Conservation (phyloP, 1,139 yeast genomes). For the Pichia cactophila region DNA sequence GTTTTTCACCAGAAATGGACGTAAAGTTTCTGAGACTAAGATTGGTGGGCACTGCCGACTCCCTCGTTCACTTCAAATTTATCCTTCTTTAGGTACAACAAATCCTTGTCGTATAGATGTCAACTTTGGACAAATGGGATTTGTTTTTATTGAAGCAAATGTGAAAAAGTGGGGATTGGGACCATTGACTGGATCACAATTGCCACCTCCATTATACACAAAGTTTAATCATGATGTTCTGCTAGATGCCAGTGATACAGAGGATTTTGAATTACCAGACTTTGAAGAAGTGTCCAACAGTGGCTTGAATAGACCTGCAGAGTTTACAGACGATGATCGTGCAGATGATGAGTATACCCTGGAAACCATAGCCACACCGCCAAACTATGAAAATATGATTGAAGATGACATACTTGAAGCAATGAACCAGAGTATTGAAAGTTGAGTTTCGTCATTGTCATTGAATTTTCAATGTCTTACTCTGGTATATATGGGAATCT, state of each 20-base stretch:
- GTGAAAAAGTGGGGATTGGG: slow-evolving; percentile 63
- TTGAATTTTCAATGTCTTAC: no score
- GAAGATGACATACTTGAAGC: slow-evolving; percentile 16
- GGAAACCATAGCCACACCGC: slow-evolving; percentile 11
- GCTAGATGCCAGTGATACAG: slow-evolving; percentile 48
- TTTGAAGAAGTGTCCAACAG: slow-evolving; percentile 27
- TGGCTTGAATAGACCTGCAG: slow-evolving; percentile 17
- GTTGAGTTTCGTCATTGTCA: background rate
- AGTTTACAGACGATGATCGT: slow-evolving; percentile 20
- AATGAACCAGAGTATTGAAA: slow-evolving; percentile 9
- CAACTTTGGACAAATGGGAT: slow-evolving; percentile 51
- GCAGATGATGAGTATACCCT: slow-evolving; percentile 17
- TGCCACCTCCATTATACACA: slow-evolving; percentile 56
- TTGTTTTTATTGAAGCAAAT: slow-evolving; percentile 51
- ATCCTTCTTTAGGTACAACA: slow-evolving; percentile 48
- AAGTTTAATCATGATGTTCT: slow-evolving; percentile 48
- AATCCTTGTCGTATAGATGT: slow-evolving; percentile 47
- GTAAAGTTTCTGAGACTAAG: slow-evolving; percentile 55
- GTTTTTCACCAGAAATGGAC: slow-evolving; percentile 64
- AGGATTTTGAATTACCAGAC: slow-evolving; percentile 50
- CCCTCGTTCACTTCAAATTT: slow-evolving; percentile 30
- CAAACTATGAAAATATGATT: slow-evolving; percentile 14
- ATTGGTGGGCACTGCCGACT: slow-evolving; percentile 60
- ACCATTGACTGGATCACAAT: slow-evolving; percentile 51
- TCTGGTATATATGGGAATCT: no score